Conservation (phyloP, 2,329 filamentous ascomycete genomes). For the Sordariomycetes sp. region DNA sequence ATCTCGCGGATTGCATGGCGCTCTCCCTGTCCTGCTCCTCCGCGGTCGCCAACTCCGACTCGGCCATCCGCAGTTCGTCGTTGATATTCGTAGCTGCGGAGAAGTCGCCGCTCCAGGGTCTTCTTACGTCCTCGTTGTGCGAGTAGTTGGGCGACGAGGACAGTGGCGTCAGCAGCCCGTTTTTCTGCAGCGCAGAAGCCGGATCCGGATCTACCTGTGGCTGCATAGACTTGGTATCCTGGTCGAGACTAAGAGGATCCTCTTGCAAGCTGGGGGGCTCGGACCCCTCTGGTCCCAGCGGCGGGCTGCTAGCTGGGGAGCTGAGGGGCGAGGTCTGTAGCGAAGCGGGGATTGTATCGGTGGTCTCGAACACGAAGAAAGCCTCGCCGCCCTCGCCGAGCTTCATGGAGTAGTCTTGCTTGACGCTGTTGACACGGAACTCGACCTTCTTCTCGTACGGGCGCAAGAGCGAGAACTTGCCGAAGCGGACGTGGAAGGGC, state of each 20-base stretch:
- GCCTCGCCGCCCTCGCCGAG: slow-evolving; percentile 94
- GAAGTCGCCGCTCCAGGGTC: slow-evolving; percentile 6
- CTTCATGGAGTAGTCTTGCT: slow-evolving; percentile 96
- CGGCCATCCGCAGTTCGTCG: slow-evolving; percentile 6
- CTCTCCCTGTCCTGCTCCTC: slow-evolving; percentile 26
- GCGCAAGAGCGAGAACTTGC: slow-evolving; percentile 91
- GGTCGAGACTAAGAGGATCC: slow-evolving; percentile 57
- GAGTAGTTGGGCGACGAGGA: slow-evolving; percentile 1
- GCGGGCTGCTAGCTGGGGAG: slow-evolving; percentile 79
- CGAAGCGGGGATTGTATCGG: slow-evolving; percentile 80
- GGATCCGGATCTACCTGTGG: slow-evolving; percentile 19
- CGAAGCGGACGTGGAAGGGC: slow-evolving; percentile 96
- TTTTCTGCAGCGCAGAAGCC: not conserved
- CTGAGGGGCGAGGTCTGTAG: slow-evolving; percentile 91
- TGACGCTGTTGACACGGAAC: slow-evolving; percentile 85
- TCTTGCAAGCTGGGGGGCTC: slow-evolving; percentile 40
- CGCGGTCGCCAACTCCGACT: slow-evolving; percentile 17
- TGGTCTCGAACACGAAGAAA: slow-evolving; percentile 97
- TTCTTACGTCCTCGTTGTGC: not conserved
- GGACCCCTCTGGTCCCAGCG: slow-evolving; percentile 30
- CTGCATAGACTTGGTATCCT: slow-evolving; percentile 32
- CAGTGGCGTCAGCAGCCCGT: not conserved
- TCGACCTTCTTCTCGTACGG: slow-evolving; percentile 99
- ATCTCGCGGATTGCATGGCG: slow-evolving; percentile 39
- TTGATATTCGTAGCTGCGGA: slow-evolving; percentile 4